Evolutionary conservation across 163 green algal species (phyloP), one percentile per base, ranked within the genome.

Genomic region (Chlamydomonas reinhardtii): DNA sequence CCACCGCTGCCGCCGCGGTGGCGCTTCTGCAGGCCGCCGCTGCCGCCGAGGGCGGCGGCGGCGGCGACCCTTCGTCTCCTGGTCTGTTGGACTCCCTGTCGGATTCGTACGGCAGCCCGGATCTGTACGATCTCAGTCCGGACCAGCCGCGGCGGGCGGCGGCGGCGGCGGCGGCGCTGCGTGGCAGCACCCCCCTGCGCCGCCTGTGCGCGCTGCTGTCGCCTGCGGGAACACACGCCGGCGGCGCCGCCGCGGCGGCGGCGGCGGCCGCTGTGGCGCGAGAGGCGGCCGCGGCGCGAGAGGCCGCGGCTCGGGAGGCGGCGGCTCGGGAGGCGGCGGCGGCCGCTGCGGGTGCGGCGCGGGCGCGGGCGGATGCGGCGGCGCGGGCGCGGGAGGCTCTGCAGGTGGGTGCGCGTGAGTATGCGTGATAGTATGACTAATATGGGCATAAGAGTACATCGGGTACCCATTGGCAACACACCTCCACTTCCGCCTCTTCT

Each of bases 371-470:
- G 1, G 69, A 64, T 27, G 80, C 56, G 25, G 69, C 69, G n/a
- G 56, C 32, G 24, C 64, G 54, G 80, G 59, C 70, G 15, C 54
- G 35, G 27, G 80, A 35, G 34, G 80, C 80, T 25, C 20, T 86
- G 32, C 65, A 78, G 79, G 79, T 85, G 12, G 11, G 77, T 56
- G 59, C 14, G n/a, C n/a, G n/a, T n/a, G n/a, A n/a, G n/a, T n/a
- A n/a, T n/a, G n/a, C n/a, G n/a, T n/a, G n/a, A n/a, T n/a, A n/a
- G n/a, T n/a, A n/a, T n/a, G n/a, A n/a, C n/a, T n/a, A n/a, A n/a
- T n/a, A n/a, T n/a, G n/a, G n/a, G n/a, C n/a, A n/a, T n/a, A n/a
- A n/a, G n/a, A 48, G 39, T 48, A 14, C 39, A 48, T 48, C 5
- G 39, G 39, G 39, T 5, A 48, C 39, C 39, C 39, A 5, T 5